These are phyloP conservation scores for Wickerhamiella spandovensis DNA, from an alignment of 805 yeast species.

Conservation along the genomic window DNA sequence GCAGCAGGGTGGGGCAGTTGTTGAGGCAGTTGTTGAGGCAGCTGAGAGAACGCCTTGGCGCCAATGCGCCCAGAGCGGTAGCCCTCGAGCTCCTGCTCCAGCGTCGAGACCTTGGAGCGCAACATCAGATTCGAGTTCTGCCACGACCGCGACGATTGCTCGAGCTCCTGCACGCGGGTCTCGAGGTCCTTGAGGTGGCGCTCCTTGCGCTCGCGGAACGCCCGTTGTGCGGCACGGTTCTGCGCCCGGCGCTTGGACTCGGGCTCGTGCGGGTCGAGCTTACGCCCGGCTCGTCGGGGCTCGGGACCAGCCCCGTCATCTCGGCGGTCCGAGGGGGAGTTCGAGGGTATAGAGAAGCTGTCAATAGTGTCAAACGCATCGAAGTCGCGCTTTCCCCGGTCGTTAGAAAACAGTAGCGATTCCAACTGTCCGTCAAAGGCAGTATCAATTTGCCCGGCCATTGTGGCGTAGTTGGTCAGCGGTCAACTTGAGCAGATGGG, in stretches of 20 bases:
- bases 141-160: slow-evolving; percentile 55
- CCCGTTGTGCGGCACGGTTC: slow-evolving; percentile 96
- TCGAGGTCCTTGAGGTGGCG: slow-evolving; percentile 74
- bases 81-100: slow-evolving; percentile 56
- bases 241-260: slow-evolving; percentile 89
- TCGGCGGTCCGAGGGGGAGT: not conserved
- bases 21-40: not conserved
- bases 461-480: not conserved
- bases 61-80: slow-evolving; percentile 28
- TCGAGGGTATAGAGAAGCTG: not conserved
- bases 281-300: slow-evolving; percentile 24
- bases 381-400: not conserved
- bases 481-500: not conserved
- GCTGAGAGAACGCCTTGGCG: not conserved
- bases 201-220: slow-evolving; percentile 90
- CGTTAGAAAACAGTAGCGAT: not conserved
- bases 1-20: not conserved
- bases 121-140: slow-evolving; percentile 60
- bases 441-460: not conserved
- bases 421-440: not conserved
- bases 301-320: slow-evolving; percentile 36
- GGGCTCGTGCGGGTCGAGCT: slow-evolving; percentile 59
- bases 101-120: slow-evolving; percentile 59
- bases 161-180: slow-evolving; percentile 57
- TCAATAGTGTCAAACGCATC: not conserved